Evolutionary conservation across 495 filamentous ascomycete species (phyloP).

Genomic region (Collariella sp.): DNA sequence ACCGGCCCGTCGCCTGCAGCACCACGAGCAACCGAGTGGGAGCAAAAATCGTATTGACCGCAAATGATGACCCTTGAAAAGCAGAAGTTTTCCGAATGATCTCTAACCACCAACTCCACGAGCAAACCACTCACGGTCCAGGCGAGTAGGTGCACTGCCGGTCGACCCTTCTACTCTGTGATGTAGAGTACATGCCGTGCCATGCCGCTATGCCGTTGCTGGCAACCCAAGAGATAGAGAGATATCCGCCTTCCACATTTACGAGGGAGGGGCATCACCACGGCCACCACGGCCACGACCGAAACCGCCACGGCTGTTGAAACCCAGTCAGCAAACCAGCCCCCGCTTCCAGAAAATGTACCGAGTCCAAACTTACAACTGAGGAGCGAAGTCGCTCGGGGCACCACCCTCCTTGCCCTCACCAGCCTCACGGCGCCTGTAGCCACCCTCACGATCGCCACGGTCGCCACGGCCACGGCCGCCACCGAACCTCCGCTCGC

Average conservation of each 20-base stretch:
- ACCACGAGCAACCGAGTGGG: slow-evolving; percentile 12
- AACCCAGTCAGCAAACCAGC: slow-evolving; percentile 22
- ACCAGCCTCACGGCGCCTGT: slow-evolving; percentile 78
- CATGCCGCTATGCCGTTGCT: slow-evolving; percentile 33
- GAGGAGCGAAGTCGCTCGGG: slow-evolving; percentile 88
- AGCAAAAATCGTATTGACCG: slow-evolving; percentile 32
- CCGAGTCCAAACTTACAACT: slow-evolving; percentile 55
- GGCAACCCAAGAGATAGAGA: slow-evolving; percentile 32
- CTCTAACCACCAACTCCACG: slow-evolving; percentile 36
- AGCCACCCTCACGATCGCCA: slow-evolving; percentile 86
- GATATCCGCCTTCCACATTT: slow-evolving; percentile 30
- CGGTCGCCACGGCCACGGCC: slow-evolving; percentile 56
- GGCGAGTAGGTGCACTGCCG: slow-evolving; percentile 26
- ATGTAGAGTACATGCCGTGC: slow-evolving; percentile 45
- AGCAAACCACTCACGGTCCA: slow-evolving; percentile 29
- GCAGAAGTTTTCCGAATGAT: slow-evolving; percentile 34
- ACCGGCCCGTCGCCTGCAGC: slow-evolving; percentile 10
- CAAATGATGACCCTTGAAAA: slow-evolving; percentile 29
- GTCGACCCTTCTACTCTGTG: slow-evolving; percentile 26
- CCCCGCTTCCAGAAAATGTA: not conserved
- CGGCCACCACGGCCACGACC: slow-evolving; percentile 83
- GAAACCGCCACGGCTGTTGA: slow-evolving; percentile 72
- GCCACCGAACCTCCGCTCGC: slow-evolving; percentile 62
- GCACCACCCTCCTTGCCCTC: slow-evolving; percentile 93
- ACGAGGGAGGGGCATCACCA: slow-evolving; percentile 61